phyloP scores from a whole-genome alignment of 495 filamentous ascomycete species.

The Neurospora sublineolata region DNA sequence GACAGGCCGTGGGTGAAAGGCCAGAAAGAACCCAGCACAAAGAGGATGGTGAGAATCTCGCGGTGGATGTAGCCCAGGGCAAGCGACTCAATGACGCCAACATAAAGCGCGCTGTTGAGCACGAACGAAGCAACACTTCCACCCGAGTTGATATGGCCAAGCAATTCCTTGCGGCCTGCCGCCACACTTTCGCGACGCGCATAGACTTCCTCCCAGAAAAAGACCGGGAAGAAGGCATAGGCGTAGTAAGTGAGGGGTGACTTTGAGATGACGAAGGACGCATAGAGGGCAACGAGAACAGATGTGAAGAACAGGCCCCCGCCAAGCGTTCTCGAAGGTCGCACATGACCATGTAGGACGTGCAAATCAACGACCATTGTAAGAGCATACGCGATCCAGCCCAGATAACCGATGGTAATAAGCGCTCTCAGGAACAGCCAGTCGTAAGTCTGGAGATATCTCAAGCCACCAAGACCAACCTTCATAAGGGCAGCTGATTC shows the following conservation, averaged over 20 bases:
- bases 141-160: conserved; percentile 53
- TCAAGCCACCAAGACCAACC: conserved; percentile 67
- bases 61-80: conserved; percentile 77
- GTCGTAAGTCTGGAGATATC: conserved; percentile 89
- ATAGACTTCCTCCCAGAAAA: conserved; percentile 96
- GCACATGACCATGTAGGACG: conserved; percentile 62
- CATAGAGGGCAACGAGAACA: conserved; percentile 60
- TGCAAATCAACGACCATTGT: conserved; percentile 86
- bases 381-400: conserved; percentile 92
- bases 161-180: conserved; percentile 55
- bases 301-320: conserved; percentile 63
- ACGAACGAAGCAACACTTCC: conserved; percentile 43
- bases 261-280: conserved; percentile 65
- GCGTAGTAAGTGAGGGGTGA: conserved; percentile 82
- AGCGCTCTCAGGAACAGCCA: conserved; percentile 96
- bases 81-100: conserved; percentile 69
- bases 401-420: conserved; percentile 85
- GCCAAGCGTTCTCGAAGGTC: conserved; percentile 50
- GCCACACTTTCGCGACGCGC: conserved; percentile 59
- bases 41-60: conserved; percentile 76
- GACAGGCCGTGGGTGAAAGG: conserved; percentile 59
- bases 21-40: conserved; percentile 64
- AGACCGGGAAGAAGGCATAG: conserved; percentile 82
- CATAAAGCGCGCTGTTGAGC: conserved; percentile 52
- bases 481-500: conserved; percentile 65